These are phyloP conservation scores for Beauveria caledonica DNA, from an alignment of 2,329 filamentous ascomycete genomes.

Conservation along the genomic window DNA sequence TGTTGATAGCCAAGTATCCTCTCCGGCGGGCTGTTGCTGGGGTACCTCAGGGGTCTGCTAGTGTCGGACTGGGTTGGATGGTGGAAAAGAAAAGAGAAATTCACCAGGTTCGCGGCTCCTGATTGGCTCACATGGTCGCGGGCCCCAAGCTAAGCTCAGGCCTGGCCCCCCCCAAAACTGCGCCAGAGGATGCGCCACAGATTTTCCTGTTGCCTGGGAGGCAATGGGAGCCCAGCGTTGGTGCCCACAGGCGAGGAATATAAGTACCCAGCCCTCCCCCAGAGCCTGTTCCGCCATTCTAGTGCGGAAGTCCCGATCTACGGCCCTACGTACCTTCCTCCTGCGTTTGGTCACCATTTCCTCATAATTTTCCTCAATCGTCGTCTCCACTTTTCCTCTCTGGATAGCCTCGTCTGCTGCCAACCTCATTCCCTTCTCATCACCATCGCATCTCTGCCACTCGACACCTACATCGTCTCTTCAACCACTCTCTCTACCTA, in stretches of 20 bases:
- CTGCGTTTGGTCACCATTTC: slow-evolving; percentile 34
- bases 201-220: slow-evolving; percentile 34
- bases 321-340: slow-evolving; percentile 43
- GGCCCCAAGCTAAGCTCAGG: slow-evolving; percentile 30
- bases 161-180: slow-evolving; percentile 23
- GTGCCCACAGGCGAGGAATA: slow-evolving; percentile 40
- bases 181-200: slow-evolving; percentile 34
- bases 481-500: slow-evolving; percentile 8
- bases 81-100: slow-evolving; percentile 33
- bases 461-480: slow-evolving; percentile 10
- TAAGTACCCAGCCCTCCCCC: slow-evolving; percentile 49
- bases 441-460: neutral
- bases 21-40: slow-evolving; percentile 21
- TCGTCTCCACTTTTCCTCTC: slow-evolving; percentile 26
- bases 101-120: slow-evolving; percentile 19
- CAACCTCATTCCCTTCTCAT: slow-evolving; percentile 7
- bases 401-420: slow-evolving; percentile 7
- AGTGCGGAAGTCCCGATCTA: slow-evolving; percentile 49
- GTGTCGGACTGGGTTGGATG: slow-evolving; percentile 24
- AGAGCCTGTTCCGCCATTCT: slow-evolving; percentile 39
- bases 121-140: slow-evolving; percentile 30
- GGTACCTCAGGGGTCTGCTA: slow-evolving; percentile 32
- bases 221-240: slow-evolving; percentile 26
- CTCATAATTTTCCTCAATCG: slow-evolving; percentile 25
- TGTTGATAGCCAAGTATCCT: slow-evolving; percentile 4